Percentiles rank a stretch among this genome's conserved stretches.
These are phyloP conservation scores for Aspergillus ochraceus DNA, from an alignment of 2,329 filamentous ascomycete species.

Conservation along the genomic window DNA sequence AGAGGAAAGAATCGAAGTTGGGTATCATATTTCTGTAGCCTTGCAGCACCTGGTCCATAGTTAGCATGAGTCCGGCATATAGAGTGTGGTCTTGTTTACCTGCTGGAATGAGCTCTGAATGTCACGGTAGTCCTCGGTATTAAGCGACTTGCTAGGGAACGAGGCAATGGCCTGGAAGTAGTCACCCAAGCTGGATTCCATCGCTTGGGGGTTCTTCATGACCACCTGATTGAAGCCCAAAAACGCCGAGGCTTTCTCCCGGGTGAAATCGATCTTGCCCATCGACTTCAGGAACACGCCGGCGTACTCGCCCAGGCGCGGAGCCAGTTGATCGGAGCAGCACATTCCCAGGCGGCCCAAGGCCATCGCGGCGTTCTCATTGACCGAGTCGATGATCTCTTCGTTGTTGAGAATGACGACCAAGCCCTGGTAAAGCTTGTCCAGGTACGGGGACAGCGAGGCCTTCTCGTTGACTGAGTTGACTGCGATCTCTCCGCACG, in stretches of 20 bases:
- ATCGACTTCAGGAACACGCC: conserved; percentile 79
- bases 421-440: conserved; percentile 73
- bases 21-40: conserved; percentile 51
- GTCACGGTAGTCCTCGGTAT: conserved; percentile 60
- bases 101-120: conserved; percentile 73
- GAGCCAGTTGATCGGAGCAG: conserved; percentile 73
- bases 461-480: conserved; percentile 73
- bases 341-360: conserved; percentile 82
- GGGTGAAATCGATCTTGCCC: conserved; percentile 79
- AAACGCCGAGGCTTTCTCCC: conserved; percentile 93
- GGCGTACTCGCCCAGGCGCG: conserved; percentile 77
- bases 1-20: conserved; percentile 47
- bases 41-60: conserved; percentile 39
- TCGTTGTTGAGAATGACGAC: conserved; percentile 82
- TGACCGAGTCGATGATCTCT: conserved; percentile 80
- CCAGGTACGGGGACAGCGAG: conserved; percentile 73
- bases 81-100: conserved; percentile 51
- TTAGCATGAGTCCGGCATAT: neutral
- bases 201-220: conserved; percentile 81
- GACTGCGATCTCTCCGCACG: conserved; percentile 86
- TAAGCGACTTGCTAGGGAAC: conserved; percentile 61
- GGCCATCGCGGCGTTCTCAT: conserved; percentile 92
- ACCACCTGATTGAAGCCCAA: conserved; percentile 86
- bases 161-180: conserved; percentile 83
- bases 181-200: conserved; percentile 79